Evolutionary conservation across 305 asterid genomes (phyloP).

Genomic region (Fraxinus floribunda): DNA sequence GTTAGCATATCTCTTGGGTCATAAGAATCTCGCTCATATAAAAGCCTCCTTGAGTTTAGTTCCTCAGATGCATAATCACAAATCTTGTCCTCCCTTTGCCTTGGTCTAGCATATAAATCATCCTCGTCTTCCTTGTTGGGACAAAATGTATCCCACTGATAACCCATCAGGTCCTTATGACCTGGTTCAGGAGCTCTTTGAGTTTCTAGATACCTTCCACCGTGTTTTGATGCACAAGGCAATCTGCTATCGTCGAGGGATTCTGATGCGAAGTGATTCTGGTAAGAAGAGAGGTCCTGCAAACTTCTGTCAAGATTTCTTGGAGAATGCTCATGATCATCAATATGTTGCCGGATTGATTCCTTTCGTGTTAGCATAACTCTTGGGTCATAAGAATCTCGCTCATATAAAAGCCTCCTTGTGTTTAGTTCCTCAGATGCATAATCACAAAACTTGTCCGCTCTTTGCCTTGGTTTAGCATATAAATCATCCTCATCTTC

Average conservation of each 20-base stretch:
- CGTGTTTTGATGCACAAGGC: conserved; percentile 1
- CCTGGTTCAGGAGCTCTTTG: conserved; percentile 12
- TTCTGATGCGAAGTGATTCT: conserved; percentile 10
- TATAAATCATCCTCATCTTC: conserved; percentile 18
- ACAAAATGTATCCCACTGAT: conserved; percentile 13
- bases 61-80: conserved; percentile 19
- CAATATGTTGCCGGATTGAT: background rate
- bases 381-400: background rate
- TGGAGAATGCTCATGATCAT: conserved; percentile 12
- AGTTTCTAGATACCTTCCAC: conserved; percentile 13
- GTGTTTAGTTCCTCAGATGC: conserved; percentile 11
- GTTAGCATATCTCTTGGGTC: conserved; percentile 12
- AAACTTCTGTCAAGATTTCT: conserved; percentile 17
- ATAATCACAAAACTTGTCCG: conserved; percentile 12
- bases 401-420: conserved; percentile 5
- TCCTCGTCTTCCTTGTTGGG: conserved; percentile 6
- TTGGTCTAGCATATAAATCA: conserved; percentile 18
- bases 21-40: background rate
- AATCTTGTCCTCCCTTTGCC: background rate
- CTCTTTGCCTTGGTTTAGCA: conserved; percentile 5
- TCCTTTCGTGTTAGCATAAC: conserved; percentile 19
- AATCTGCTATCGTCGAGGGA: conserved; percentile 12
- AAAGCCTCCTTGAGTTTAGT: conserved; percentile 7
- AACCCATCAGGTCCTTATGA: conserved; percentile 16
- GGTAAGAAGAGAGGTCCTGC: conserved; percentile 17